A percentile compares a stretch with the other conserved stretches of the same genome.
phyloP scores from a whole-genome alignment of 202 grass and related monocot genomes.

The Hordeum pubiflorum region DNA sequence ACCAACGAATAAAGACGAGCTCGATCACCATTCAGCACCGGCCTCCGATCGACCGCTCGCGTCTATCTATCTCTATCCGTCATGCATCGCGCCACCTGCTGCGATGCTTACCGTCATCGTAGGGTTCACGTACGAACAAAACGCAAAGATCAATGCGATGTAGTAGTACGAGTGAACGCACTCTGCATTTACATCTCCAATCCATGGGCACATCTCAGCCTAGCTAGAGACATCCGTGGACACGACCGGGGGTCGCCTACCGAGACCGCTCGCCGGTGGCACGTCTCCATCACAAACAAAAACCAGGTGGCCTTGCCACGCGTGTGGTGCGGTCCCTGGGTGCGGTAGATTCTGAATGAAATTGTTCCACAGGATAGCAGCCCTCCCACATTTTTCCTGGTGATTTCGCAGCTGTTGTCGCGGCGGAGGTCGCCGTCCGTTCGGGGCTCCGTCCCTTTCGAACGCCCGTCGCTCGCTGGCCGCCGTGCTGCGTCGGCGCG shows the following conservation, averaged over 20 bases:
- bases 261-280: not conserved
- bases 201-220: no score
- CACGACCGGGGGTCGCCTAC: not conserved
- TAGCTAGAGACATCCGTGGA: not conserved
- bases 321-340: not conserved
- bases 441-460: not conserved
- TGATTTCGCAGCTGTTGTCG: not conserved
- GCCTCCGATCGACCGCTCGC: no score
- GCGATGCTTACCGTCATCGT: no score
- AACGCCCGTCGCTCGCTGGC: not conserved
- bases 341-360: conserved; percentile 1
- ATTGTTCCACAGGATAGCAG: not conserved
- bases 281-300: conserved; percentile 3
- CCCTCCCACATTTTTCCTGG: not conserved
- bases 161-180: no score
- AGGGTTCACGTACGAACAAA: no score
- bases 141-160: no score
- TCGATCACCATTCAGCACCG: no score
- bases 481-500: not conserved
- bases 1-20: no score
- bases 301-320: not conserved
- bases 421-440: not conserved
- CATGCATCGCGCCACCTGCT: no score
- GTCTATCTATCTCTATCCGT: no score
- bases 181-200: no score